Evolutionary conservation across 495 filamentous ascomycete genomes (phyloP).

Genomic region (Aspergillus mulundensis): DNA sequence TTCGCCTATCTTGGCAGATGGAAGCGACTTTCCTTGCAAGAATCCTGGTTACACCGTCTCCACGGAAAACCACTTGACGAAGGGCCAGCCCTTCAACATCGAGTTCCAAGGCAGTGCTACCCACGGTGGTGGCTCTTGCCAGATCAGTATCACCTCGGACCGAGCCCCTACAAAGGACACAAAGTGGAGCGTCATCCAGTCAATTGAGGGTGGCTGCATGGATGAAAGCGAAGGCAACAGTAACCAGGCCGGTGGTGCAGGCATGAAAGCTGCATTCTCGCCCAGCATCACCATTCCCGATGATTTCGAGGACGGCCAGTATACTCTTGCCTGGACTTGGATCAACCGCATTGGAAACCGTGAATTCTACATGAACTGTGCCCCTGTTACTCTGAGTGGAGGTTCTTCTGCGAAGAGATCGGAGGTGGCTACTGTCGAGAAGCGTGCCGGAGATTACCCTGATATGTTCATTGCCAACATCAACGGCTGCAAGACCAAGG

Average conservation of each 20-base stretch:
- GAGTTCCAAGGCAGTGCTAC: conserved; percentile 51
- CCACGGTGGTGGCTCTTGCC: conserved; percentile 88
- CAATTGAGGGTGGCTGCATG: conserved; percentile 76
- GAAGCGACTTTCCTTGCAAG: conserved; percentile 80
- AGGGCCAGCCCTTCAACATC: conserved; percentile 27
- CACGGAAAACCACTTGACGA: conserved; percentile 27
- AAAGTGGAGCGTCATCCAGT: conserved; percentile 76
- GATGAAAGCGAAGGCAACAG: conserved; percentile 47
- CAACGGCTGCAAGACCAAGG: conserved; percentile 55
- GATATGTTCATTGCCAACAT: conserved; percentile 81
- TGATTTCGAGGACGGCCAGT: conserved; percentile 43
- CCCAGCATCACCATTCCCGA: conserved; percentile 48
- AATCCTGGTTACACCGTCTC: conserved; percentile 24
- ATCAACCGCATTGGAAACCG: conserved; percentile 84
- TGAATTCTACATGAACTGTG: conserved; percentile 97
- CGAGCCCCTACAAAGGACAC: conserved; percentile 48
- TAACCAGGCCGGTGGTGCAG: conserved; percentile 30
- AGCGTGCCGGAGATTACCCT: conserved; percentile 53
- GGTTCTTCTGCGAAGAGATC: conserved; percentile 43
- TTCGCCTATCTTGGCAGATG: conserved; percentile 55
- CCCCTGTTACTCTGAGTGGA: conserved; percentile 58
- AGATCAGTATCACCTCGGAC: conserved; percentile 78
- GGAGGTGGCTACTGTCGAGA: conserved; percentile 21
- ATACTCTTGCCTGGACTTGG: conserved; percentile 84
- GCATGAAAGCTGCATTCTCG: conserved; percentile 17